Base-by-base conservation (phyloP, 176 grass and related monocot species). In the Carex kokanica region DNA sequence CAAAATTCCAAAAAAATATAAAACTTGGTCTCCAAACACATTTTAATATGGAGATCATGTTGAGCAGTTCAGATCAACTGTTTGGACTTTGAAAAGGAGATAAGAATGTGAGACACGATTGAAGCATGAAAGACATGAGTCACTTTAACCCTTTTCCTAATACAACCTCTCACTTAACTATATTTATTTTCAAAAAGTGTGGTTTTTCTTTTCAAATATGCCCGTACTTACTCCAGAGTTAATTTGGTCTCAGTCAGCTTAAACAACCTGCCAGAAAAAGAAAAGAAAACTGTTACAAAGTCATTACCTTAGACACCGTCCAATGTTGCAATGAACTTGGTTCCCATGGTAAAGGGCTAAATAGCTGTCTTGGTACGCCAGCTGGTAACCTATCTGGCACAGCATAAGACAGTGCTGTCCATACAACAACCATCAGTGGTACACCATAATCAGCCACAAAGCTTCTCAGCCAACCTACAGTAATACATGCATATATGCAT, bases 361-460 rank as follows among this genome's bases (percentile, higher is more conserved):
- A 85, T 66, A 97, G 87, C 70, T 88, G 81, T 79, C 94, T 97
- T 34, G 94, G 94, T 68, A 97, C 81, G 61, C 85, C 86, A 36
- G 85, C 81, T 78, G 94, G 88, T 62, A 97, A 82, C 73, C 89
- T 87, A 74, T 63, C 79, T 69, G 92, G 92, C 3, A 97, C 64
- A 29, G 85, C 74, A 86, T 94, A 97, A 70, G 94, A 97, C 47
- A 97, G 74, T 79, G 77, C 71, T 54, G 94, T 92, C 92, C 94
- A 92, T n/a, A 97, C 5, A 73, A 97, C 56, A 67, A 94, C 90
- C 87, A 97, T 88, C 62, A 97, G 23, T 57, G 90, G 88, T 81
- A 97, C 92, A 17, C 94, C 94, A 83, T 94, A 97, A 60, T 97
- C 94, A 47, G 94, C 91, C 59, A 97, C 86, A 43, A 94, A 90